phyloP scores from a whole-genome alignment of 2,329 filamentous ascomycete species.

The Trichoderma cornu-damae region DNA sequence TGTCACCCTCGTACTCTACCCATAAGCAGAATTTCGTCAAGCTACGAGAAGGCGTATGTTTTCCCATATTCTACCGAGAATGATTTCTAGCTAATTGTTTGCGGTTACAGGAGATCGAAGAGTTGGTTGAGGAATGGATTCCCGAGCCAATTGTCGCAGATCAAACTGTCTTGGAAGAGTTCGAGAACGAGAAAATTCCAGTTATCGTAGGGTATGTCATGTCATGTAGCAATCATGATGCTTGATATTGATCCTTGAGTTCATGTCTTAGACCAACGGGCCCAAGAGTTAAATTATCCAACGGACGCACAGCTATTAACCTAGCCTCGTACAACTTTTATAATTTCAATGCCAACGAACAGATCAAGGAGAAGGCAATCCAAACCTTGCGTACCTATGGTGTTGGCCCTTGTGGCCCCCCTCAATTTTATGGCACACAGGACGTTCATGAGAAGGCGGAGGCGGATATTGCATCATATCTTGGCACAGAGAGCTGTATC shows the following conservation, averaged over 20 bases:
- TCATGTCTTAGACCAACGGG: conserved; percentile 65
- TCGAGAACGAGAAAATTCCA: conserved; percentile 77
- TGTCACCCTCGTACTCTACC: conserved; percentile 88
- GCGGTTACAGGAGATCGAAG: conserved; percentile 71
- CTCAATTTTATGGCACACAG: conserved; percentile 96
- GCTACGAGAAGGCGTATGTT: conserved; percentile 66
- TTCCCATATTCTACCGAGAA: neutral
- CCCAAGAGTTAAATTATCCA: conserved; percentile 82
- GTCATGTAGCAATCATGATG: neutral
- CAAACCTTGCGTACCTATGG: conserved; percentile 91
- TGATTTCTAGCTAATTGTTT: neutral
- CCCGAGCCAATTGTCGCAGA: conserved; percentile 83
- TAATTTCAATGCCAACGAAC: conserved; percentile 90
- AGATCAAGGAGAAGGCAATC: conserved; percentile 91
- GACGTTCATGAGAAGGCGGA: conserved; percentile 98
- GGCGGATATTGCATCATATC: conserved; percentile 84
- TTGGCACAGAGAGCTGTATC: conserved; percentile 85
- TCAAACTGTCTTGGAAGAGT: conserved; percentile 68
- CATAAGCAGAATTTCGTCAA: conserved; percentile 85
- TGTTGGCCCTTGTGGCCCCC: conserved; percentile 92
- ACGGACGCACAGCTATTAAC: conserved; percentile 86
- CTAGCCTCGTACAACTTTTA: conserved; percentile 96
- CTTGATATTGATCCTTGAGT: neutral
- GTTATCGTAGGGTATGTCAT: conserved; percentile 73
- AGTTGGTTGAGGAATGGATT: conserved; percentile 92